Conservation (phyloP, 495 filamentous ascomycete species). For the Articulospora tetracladia region DNA sequence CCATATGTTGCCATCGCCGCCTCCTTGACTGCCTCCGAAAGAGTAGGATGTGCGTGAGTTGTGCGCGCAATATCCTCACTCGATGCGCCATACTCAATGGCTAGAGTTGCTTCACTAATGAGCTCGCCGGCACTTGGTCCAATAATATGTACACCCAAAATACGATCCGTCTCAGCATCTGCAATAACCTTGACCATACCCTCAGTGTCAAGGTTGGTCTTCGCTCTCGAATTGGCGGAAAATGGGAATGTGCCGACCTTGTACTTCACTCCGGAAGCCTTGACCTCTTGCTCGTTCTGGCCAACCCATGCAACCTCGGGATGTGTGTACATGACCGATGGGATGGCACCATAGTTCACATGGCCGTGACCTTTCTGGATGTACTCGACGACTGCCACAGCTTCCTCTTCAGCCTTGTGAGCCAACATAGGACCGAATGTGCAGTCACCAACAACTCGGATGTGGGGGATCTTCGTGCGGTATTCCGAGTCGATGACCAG, state of each 20-base stretch:
- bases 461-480: slow-evolving; percentile 94
- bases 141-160: slow-evolving; percentile 94
- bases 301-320: slow-evolving; percentile 99
- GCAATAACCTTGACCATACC: slow-evolving; percentile 96
- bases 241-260: slow-evolving; percentile 92
- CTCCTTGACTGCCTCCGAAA: slow-evolving; percentile 97
- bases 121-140: slow-evolving; percentile 96
- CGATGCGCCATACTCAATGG: slow-evolving; percentile 93
- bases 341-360: slow-evolving; percentile 98
- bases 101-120: slow-evolving; percentile 96
- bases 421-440: slow-evolving; percentile 99
- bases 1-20: slow-evolving; percentile 97
- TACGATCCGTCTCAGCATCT: slow-evolving; percentile 93
- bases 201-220: slow-evolving; percentile 97
- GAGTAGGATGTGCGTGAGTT: slow-evolving; percentile 93
- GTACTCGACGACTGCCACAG: slow-evolving; percentile 89
- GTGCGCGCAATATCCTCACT: slow-evolving; percentile 94
- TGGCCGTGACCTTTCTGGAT: slow-evolving; percentile 96
- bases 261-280: slow-evolving; percentile 86
- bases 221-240: slow-evolving; percentile 93
- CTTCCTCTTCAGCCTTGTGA: slow-evolving; percentile 99
- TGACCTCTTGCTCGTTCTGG: slow-evolving; percentile 94
- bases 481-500: slow-evolving; percentile 97
- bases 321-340: slow-evolving; percentile 98
- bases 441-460: slow-evolving; percentile 92